These are phyloP conservation scores for Selenicereus undatus DNA, from an alignment of 148 eudicot genomes.

Conservation along the genomic window DNA sequence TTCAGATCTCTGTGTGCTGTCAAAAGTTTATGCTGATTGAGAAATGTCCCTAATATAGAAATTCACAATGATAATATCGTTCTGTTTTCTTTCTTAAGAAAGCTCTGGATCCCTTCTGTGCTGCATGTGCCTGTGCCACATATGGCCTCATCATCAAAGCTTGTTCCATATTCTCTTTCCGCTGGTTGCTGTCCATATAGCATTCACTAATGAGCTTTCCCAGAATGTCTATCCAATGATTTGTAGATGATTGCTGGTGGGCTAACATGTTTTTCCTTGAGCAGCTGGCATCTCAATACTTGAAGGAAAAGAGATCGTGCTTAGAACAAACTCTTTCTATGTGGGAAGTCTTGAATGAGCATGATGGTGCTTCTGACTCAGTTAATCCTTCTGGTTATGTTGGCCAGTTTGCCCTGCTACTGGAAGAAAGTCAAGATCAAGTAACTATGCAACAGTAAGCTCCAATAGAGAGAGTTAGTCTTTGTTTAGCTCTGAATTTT, in stretches of 20 bases:
- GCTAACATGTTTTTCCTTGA: conserved; percentile 5
- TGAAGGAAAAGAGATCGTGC: conserved; percentile 77
- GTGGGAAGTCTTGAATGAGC: conserved; percentile 46
- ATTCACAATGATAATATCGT: too few species aligned
- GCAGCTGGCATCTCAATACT: conserved; percentile 82
- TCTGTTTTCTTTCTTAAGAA: not conserved
- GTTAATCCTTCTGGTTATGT: conserved; percentile 69
- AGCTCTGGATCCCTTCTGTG: not conserved
- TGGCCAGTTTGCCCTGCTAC: conserved; percentile 87
- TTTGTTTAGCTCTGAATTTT: not conserved
- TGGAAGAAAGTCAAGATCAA: conserved; percentile 54
- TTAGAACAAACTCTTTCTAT: conserved; percentile 73
- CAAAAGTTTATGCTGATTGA: too few species aligned
- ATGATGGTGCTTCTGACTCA: conserved; percentile 63
- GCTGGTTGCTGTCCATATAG: not conserved
- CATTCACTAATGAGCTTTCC: not conserved
- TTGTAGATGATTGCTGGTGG: not conserved
- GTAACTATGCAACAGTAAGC: conserved; percentile 74
- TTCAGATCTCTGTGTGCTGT: not conserved
- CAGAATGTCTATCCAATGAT: not conserved
- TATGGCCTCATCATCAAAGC: not conserved
- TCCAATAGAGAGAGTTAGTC: not conserved
- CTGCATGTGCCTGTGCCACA: not conserved
- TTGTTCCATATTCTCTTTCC: not conserved
- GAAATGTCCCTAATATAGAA: too few species aligned